Evolutionary conservation across 1,139 yeast genomes (phyloP).

Genomic region (Arxiozyma slooffiae): DNA sequence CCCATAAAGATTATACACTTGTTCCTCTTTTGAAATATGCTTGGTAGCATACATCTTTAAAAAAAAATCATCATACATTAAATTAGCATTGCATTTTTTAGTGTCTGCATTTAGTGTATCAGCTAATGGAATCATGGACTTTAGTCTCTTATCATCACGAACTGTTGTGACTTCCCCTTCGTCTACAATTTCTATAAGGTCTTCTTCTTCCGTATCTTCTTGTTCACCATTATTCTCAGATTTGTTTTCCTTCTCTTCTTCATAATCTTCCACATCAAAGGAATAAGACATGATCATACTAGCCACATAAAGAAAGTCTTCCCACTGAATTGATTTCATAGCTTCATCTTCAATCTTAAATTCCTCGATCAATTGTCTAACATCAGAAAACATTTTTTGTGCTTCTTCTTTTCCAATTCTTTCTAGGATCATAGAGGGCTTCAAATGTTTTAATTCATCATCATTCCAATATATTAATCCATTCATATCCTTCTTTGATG

Average conservation of each 20-base stretch:
- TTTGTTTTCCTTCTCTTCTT: slow-evolving; percentile 20
- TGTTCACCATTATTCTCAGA: slow-evolving; percentile 31
- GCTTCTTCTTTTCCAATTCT: slow-evolving; percentile 69
- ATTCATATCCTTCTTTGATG: slow-evolving; percentile 40
- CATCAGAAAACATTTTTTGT: slow-evolving; percentile 42
- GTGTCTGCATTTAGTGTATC: slow-evolving; percentile 87
- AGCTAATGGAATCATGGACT: slow-evolving; percentile 89
- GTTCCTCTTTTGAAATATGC: slow-evolving; percentile 54
- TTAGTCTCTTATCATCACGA: slow-evolving; percentile 41
- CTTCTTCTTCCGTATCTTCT: too few species aligned
- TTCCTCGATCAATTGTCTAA: slow-evolving; percentile 10
- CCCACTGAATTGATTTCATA: slow-evolving; percentile 31
- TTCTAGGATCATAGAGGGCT: slow-evolving; percentile 61
- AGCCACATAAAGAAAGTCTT: slow-evolving; percentile 63
- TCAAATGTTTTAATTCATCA: slow-evolving; percentile 37
- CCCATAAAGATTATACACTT: slow-evolving; percentile 80
- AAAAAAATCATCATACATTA: slow-evolving; percentile 40
- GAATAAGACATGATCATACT: slow-evolving; percentile 59
- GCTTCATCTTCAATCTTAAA: slow-evolving; percentile 5
- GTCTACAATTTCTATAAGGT: slow-evolving; percentile 13
- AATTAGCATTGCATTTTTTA: slow-evolving; percentile 61
- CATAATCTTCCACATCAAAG: slow-evolving; percentile 48
- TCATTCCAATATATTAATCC: slow-evolving; percentile 75
- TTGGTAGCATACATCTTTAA: slow-evolving; percentile 65
- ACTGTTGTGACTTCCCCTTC: slow-evolving; percentile 32